phyloP scores from a whole-genome alignment of 768 basidiomycete genomes.

The Lyophyllum shimeji region DNA sequence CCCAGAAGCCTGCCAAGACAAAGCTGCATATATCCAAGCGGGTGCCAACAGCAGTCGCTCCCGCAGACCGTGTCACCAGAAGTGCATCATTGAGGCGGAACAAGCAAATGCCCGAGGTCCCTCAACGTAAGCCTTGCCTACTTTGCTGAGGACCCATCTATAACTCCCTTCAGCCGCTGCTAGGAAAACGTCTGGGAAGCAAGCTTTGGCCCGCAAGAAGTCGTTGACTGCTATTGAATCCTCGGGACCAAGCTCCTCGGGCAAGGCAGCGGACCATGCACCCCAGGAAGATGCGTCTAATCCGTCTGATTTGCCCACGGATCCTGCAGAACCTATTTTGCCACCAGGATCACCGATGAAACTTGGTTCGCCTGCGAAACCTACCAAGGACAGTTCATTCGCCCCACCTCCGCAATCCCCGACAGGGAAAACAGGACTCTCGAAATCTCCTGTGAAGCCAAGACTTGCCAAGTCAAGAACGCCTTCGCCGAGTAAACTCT shows the following conservation, averaged over 20 bases:
- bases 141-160: neutral
- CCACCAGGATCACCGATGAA: slow-evolving; percentile 34
- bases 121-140: slow-evolving; percentile 8
- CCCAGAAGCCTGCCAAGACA: slow-evolving; percentile 9
- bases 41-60: slow-evolving; percentile 20
- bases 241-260: neutral
- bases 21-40: slow-evolving; percentile 21
- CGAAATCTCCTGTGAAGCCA: slow-evolving; percentile 25
- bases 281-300: slow-evolving; percentile 13
- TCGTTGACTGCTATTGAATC: neutral
- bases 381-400: slow-evolving; percentile 7
- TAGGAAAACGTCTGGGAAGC: neutral
- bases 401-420: slow-evolving; percentile 20
- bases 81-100: slow-evolving; percentile 32
- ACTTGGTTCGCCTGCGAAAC: slow-evolving; percentile 26
- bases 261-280: neutral
- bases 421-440: slow-evolving; percentile 20
- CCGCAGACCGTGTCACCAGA: slow-evolving; percentile 32
- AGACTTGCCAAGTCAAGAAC: slow-evolving; percentile 20
- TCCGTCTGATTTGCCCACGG: slow-evolving; percentile 13
- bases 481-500: slow-evolving; percentile 32
- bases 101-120: slow-evolving; percentile 10
- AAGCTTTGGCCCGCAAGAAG: neutral
- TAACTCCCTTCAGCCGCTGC: slow-evolving; percentile 3
- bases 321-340: slow-evolving; percentile 5